phyloP scores from a whole-genome alignment of 2,329 filamentous ascomycete species.

The Thielaviopsis punctulata region DNA sequence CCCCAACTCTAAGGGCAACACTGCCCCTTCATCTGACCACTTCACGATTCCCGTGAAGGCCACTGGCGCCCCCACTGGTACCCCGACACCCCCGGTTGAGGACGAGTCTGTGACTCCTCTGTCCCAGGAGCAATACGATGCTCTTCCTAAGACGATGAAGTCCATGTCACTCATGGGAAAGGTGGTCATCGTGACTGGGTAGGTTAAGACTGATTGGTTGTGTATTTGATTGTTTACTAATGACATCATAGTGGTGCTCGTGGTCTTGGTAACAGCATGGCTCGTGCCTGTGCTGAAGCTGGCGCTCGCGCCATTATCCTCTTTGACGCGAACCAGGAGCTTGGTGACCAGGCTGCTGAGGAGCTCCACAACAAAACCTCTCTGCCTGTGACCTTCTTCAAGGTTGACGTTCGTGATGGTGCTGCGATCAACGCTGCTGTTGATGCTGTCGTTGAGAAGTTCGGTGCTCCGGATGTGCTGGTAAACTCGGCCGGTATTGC shows the following conservation, averaged over 20 bases:
- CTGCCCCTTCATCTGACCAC: constrained; percentile 26
- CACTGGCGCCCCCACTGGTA: constrained; percentile 26
- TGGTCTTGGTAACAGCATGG: constrained; percentile 65
- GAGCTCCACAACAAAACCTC: constrained; percentile 57
- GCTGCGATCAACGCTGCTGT: constrained; percentile 53
- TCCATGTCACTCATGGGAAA: constrained; percentile 54
- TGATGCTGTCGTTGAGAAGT: constrained; percentile 44
- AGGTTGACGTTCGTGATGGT: constrained; percentile 60
- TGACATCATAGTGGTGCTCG: constrained; percentile 45
- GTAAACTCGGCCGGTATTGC: constrained; percentile 68
- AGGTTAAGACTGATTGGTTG: constrained; percentile 18
- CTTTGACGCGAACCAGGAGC: constrained; percentile 59
- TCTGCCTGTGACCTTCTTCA: constrained; percentile 59
- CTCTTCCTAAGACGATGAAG: constrained; percentile 47
- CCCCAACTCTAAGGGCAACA: constrained; percentile 28
- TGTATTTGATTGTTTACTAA: constrained; percentile 1
- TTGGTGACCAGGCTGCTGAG: constrained; percentile 51
- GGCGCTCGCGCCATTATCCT: constrained; percentile 58
- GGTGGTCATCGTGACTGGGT: constrained; percentile 57
- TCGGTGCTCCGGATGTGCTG: constrained; percentile 56
- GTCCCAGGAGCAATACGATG: constrained; percentile 32
- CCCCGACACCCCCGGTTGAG: constrained; percentile 23
- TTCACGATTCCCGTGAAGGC: constrained; percentile 37
- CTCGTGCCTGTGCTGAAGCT: constrained; percentile 57
- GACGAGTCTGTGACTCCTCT: constrained; percentile 34